A percentile compares a stretch with the other conserved stretches of the same genome.
Evolutionary conservation across 164 flowering plant species (phyloP).

Genomic region (Vitis vinifera): DNA sequence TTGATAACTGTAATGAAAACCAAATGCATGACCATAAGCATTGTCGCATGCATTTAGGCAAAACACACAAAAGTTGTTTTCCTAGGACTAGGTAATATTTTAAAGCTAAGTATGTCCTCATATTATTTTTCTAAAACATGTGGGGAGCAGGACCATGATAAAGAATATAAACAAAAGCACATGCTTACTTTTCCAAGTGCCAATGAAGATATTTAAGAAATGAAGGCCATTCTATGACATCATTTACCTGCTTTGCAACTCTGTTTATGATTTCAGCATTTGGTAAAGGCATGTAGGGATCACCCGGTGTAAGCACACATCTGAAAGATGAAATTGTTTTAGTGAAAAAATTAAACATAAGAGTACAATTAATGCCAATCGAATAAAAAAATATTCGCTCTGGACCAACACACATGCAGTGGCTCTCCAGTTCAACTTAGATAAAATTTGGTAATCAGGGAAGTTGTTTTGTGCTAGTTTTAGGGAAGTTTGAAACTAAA

Average conservation of each 20-base stretch:
- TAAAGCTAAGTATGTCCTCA: too few species aligned
- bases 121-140: background rate
- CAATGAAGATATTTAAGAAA: background rate
- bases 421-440: too few species aligned
- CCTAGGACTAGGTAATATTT: too few species aligned
- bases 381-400: too few species aligned
- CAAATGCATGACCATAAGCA: too few species aligned
- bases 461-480: background rate
- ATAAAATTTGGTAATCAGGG: background rate
- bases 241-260: conserved; percentile 81
- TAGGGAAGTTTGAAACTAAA: background rate
- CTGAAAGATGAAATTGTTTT: conserved; percentile 39
- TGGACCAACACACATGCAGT: too few species aligned
- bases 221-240: background rate
- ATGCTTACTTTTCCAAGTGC: background rate
- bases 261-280: conserved; percentile 79
- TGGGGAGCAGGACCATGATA: background rate
- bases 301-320: conserved; percentile 96
- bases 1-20: too few species aligned
- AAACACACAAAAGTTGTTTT: too few species aligned
- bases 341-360: background rate
- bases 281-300: conserved; percentile 93
- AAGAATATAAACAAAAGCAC: background rate
- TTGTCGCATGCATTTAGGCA: too few species aligned
- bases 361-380: background rate